phyloP scores from a whole-genome alignment of 148 eudicot species.

The Heliosperma pusillum region DNA sequence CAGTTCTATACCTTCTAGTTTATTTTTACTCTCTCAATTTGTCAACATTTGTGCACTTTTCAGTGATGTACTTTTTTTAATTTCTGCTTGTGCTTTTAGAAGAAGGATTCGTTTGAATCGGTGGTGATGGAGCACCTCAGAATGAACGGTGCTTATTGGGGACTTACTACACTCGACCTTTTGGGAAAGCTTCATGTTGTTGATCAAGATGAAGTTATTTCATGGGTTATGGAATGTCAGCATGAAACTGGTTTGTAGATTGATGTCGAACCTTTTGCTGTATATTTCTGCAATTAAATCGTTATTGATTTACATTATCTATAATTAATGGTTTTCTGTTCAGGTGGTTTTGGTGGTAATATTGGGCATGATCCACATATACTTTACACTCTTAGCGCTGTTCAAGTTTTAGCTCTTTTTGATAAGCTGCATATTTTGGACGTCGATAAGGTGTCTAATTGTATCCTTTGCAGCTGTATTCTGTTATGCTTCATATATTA shows the following conservation, averaged over 20 bases:
- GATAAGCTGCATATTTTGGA: slow-evolving; percentile 69
- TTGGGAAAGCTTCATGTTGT: slow-evolving; percentile 70
- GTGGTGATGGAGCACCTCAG: slow-evolving; percentile 84
- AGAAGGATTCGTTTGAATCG: slow-evolving; percentile 69
- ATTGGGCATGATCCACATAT: slow-evolving; percentile 92
- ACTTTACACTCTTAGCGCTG: slow-evolving; percentile 82
- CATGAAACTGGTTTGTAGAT: slow-evolving; percentile 74
- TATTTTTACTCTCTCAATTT: background rate
- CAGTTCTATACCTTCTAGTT: background rate
- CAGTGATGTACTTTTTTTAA: background rate
- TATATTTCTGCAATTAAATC: background rate
- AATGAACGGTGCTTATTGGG: slow-evolving; percentile 96
- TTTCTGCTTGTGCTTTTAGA: slow-evolving; percentile 34
- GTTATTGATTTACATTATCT: background rate
- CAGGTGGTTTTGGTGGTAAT: slow-evolving; percentile 98
- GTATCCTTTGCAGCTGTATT: slow-evolving; percentile 57
- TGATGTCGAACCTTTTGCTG: background rate
- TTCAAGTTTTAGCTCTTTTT: slow-evolving; percentile 85
- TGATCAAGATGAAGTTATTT: slow-evolving; percentile 65
- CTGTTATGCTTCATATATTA: background rate
- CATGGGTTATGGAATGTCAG: slow-evolving; percentile 95
- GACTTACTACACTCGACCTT: slow-evolving; percentile 79
- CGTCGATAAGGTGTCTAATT: slow-evolving; percentile 65
- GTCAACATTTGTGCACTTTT: background rate
- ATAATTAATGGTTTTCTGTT: slow-evolving; percentile 20